Base-by-base conservation (phyloP, 1,284 basidiomycete genomes). In the Tilletia walkeri region DNA sequence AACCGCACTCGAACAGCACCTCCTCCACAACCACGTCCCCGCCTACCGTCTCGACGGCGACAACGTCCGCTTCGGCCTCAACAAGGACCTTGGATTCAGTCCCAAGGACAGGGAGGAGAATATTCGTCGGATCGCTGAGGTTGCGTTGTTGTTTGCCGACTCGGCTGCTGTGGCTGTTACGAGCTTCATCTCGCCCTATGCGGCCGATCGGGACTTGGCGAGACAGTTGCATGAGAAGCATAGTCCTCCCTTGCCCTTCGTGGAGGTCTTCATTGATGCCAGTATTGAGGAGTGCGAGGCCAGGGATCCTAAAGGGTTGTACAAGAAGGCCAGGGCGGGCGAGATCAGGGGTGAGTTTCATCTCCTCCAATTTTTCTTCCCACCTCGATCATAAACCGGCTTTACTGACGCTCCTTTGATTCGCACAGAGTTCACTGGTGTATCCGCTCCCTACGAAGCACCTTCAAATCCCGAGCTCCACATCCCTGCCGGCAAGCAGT, bases 31-130 rank as follows among this genome's bases (percentile, higher is more conserved):
- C 69, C 88, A 89, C 73, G 92, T 92, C 80, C 93, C 93, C 79
- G 87, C 91, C 54, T 99, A 96, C 86, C 90, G 95, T 54, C 88
- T 99, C 34, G 95, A 99, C 82, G 95, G 95, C 3, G 95, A 99
- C 86, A 99, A 99, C 85, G 88, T 99, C 73, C 90, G 95, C 70
- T 95, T 97, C 81, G 96, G 96, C 9, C 87, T 99, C 65, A 99
- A 99, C 88, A 98, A 93, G 86, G 95, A 99, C 82, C 90, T 99
- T 66, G 94, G 95, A 0, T 99, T 99, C 82, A 92, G 94, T 79
- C 94, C 94, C 81, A 90, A 90, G 82, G 95, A 94, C 67, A 89
- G 95, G 69, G 92, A 94, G 76, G 95, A 99, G 86, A 99, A 99
- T 85, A 98, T 99, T 82, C 90, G 95, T 69, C 88, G 95, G 69